These are phyloP conservation scores for Psilocybe sp. DNA, from an alignment of 768 basidiomycete species.

Conservation along the genomic window DNA sequence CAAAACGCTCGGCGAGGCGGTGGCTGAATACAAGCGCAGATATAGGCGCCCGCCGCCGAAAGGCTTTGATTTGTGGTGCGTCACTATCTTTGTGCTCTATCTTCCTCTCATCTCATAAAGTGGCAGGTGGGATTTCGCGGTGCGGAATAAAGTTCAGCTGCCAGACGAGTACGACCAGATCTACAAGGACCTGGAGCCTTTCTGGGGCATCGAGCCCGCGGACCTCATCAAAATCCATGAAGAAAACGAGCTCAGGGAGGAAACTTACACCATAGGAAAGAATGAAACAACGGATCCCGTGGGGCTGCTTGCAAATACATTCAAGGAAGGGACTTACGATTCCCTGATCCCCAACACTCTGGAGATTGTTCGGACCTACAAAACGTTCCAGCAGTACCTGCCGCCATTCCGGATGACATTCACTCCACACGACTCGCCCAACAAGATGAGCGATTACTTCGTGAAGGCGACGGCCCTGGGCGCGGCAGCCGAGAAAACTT, in stretches of 20 bases:
- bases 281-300: slow-evolving; percentile 20
- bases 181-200: slow-evolving; percentile 74
- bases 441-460: slow-evolving; percentile 31
- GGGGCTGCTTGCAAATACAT: slow-evolving; percentile 31
- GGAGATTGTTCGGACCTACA: slow-evolving; percentile 33
- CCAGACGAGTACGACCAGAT: slow-evolving; percentile 87
- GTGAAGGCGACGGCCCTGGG: slow-evolving; percentile 26
- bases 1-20: slow-evolving; percentile 70
- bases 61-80: slow-evolving; percentile 75
- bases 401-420: slow-evolving; percentile 47
- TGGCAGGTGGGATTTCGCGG: slow-evolving; percentile 55
- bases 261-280: slow-evolving; percentile 42
- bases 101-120: too few species aligned
- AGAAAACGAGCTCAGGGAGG: slow-evolving; percentile 33
- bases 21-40: slow-evolving; percentile 71
- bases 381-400: slow-evolving; percentile 35
- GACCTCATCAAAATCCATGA: slow-evolving; percentile 36
- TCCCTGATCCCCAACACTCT: slow-evolving; percentile 30
- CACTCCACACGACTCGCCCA: slow-evolving; percentile 42
- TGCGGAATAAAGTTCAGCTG: slow-evolving; percentile 68
- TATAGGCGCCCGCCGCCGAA: slow-evolving; percentile 77
- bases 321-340: slow-evolving; percentile 31
- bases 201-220: slow-evolving; percentile 62
- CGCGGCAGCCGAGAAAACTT: slow-evolving; percentile 24
- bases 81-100: too few species aligned